These are phyloP conservation scores for Neurospora sp. DNA, from an alignment of 2,329 filamentous ascomycete genomes.

Conservation along the genomic window DNA sequence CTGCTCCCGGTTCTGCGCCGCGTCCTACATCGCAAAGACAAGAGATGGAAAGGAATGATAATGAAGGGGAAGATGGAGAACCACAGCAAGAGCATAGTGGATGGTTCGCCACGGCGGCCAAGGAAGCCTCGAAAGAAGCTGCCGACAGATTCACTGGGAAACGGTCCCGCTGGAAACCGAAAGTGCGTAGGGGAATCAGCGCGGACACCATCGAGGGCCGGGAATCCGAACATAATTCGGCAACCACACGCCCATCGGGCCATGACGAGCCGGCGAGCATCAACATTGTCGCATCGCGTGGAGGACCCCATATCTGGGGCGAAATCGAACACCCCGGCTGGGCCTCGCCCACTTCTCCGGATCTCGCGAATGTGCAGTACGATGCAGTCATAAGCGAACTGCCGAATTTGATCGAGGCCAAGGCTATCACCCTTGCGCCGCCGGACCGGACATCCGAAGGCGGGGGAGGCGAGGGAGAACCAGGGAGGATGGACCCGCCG, in stretches of 20 bases:
- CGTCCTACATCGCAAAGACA: neutral
- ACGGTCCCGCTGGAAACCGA: constrained; percentile 3
- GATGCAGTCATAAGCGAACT: constrained; percentile 71
- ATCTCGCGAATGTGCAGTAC: constrained; percentile 77
- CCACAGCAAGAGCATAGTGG: neutral
- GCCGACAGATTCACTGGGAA: neutral
- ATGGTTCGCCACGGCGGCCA: neutral
- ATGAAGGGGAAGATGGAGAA: neutral
- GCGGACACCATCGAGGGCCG: neutral
- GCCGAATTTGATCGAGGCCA: constrained; percentile 83
- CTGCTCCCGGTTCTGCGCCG: constrained; percentile 3
- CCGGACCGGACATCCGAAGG: constrained; percentile 31
- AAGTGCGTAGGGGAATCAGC: constrained; percentile 11
- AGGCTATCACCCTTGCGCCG: constrained; percentile 77
- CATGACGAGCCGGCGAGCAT: constrained; percentile 26
- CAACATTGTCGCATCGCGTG: constrained; percentile 36
- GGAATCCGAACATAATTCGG: neutral
- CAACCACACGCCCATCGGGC: constrained; percentile 12
- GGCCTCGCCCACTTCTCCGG: constrained; percentile 66
- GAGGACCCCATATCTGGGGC: constrained; percentile 54
- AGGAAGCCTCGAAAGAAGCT: neutral
- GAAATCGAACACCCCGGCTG: constrained; percentile 80
- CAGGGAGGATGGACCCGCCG: constrained; percentile 19
- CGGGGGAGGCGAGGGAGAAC: constrained; percentile 9
- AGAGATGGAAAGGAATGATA: neutral